Conservation (phyloP, 1,284 basidiomycete genomes). For the Coriolopsis trogii region DNA sequence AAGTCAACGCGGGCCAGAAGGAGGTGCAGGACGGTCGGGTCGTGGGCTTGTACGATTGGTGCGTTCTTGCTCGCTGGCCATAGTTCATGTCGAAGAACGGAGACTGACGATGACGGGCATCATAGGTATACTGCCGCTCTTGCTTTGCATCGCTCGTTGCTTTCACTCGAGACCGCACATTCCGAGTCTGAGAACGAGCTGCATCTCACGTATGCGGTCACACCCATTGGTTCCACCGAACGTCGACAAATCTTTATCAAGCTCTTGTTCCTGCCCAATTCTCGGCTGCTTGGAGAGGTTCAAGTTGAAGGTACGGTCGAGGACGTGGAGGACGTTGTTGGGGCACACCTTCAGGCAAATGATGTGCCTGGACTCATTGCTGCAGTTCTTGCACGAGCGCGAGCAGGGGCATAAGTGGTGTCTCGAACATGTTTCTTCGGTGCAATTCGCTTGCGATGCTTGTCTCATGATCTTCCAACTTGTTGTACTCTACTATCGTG, state of each 20-base stretch:
- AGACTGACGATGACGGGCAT: not conserved
- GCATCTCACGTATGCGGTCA: slow-evolving; percentile 63
- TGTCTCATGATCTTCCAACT: no score
- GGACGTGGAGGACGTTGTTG: slow-evolving; percentile 63
- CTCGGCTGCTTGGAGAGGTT: slow-evolving; percentile 60
- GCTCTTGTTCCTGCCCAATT: slow-evolving; percentile 70
- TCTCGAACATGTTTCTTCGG: no score
- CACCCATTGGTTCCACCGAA: slow-evolving; percentile 20
- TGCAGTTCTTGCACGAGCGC: slow-evolving; percentile 56
- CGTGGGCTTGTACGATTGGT: slow-evolving; percentile 73
- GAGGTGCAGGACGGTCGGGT: slow-evolving; percentile 69
- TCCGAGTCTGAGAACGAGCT: slow-evolving; percentile 75
- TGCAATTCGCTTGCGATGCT: no score
- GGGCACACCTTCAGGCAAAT: slow-evolving; percentile 65
- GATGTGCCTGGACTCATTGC: slow-evolving; percentile 74
- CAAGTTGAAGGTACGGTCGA: slow-evolving; percentile 54
- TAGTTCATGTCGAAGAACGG: not conserved
- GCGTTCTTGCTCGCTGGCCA: slow-evolving; percentile 21
- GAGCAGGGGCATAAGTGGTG: slow-evolving; percentile 24
- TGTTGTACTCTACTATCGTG: no score
- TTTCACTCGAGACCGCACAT: slow-evolving; percentile 61
- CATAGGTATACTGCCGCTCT: slow-evolving; percentile 74
- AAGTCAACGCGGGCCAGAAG: slow-evolving; percentile 58
- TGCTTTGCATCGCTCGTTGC: slow-evolving; percentile 61
- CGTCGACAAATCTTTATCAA: slow-evolving; percentile 48